Conservation (phyloP, 169 alveolate species). For the Pseudocohnilembus persalinus region DNA sequence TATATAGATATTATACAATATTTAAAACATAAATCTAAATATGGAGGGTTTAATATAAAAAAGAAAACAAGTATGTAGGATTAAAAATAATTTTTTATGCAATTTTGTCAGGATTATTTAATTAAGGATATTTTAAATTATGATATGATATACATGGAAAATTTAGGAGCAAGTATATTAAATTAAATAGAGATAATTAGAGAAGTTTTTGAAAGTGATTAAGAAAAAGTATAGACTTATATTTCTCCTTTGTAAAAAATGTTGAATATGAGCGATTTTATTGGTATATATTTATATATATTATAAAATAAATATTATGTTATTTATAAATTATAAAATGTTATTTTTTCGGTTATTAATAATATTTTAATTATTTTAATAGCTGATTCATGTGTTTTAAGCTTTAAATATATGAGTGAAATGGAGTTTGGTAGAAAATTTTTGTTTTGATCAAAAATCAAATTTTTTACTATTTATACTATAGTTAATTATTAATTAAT, state of each 20-base stretch:
- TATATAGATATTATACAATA: no score
- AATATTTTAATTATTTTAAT: no score
- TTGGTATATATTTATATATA: not conserved
- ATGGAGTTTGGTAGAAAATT: not conserved
- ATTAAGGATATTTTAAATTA: not conserved
- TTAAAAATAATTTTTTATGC: not conserved
- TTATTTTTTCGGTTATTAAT: no score
- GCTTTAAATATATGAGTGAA: not conserved
- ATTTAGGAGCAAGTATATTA: not conserved
- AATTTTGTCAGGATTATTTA: not conserved
- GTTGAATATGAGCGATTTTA: not conserved
- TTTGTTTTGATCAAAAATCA: no score
- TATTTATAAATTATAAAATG: no score
- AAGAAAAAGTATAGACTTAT: not conserved
- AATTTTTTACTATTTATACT: no score
- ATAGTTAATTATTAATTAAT: no score
- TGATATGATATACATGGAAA: not conserved
- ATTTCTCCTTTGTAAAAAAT: not conserved
- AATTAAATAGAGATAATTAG: not conserved
- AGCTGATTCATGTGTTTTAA: not conserved
- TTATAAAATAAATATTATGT: no score
- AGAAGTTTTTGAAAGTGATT: not conserved
- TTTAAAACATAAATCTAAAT: not conserved
- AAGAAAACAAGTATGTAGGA: not conserved
- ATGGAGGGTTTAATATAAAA: not conserved